Conservation (phyloP, 1,284 basidiomycete genomes). For the Erythrobasidium hasegawianum region DNA sequence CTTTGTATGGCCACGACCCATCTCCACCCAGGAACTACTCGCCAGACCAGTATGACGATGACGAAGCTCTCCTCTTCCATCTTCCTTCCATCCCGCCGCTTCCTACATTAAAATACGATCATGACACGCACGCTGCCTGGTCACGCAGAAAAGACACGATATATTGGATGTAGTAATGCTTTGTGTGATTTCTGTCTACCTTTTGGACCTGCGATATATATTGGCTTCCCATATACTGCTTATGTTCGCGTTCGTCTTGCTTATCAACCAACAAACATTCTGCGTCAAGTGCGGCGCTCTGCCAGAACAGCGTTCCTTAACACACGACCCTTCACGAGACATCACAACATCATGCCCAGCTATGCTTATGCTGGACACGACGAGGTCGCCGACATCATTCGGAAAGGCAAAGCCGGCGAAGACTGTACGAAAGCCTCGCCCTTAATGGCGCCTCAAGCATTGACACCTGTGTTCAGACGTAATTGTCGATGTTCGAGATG, state of each 20-base stretch:
- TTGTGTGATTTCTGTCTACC: neutral
- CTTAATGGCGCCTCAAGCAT: neutral
- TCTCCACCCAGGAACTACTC: neutral
- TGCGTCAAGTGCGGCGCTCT: no score
- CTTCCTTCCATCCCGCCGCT: no score
- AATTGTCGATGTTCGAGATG: slow-evolving; percentile 29
- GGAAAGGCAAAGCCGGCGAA: slow-evolving; percentile 19
- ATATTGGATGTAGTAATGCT: neutral
- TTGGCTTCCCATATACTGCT: neutral
- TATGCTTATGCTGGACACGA: slow-evolving; percentile 18
- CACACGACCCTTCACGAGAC: no score
- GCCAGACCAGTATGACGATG: no score
- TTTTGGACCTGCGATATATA: neutral
- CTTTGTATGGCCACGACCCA: neutral
- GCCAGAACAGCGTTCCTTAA: no score
- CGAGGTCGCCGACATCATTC: slow-evolving; percentile 28
- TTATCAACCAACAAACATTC: no score
- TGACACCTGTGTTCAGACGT: slow-evolving; percentile 2
- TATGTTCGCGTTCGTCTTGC: neutral
- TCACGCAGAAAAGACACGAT: neutral
- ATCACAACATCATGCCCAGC: slow-evolving; percentile 3
- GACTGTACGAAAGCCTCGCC: slow-evolving; percentile 17
- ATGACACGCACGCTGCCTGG: no score
- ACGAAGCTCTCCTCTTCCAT: no score
- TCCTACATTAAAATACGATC: no score